Evolutionary conservation across 176 grass and related monocot genomes (phyloP).

Genomic region (Ampelocalamus luodianensis): DNA sequence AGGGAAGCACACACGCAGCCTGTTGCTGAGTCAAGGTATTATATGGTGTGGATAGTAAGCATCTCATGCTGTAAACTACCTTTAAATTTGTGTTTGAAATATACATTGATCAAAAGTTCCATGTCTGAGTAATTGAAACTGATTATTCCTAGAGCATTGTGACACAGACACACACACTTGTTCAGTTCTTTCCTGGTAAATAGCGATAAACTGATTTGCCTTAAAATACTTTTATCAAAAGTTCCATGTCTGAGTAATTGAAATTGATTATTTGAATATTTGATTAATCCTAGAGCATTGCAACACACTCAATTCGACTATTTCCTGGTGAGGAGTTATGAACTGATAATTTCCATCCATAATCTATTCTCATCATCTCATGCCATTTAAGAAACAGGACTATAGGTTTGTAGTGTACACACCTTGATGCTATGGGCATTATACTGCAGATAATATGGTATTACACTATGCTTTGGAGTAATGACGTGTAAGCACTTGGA

Average conservation of each 20-base stretch:
- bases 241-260: slow-evolving; percentile 11
- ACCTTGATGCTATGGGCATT: slow-evolving; percentile 6
- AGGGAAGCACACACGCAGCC: slow-evolving; percentile 54
- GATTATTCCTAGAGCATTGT: slow-evolving; percentile 5
- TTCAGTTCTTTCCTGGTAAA: slow-evolving; percentile 3
- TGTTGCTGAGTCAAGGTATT: slow-evolving; percentile 73
- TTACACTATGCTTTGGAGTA: background rate
- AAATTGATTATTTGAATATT: background rate
- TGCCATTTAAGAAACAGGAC: slow-evolving; percentile 22
- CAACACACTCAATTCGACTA: background rate
- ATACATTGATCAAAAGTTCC: slow-evolving; percentile 15
- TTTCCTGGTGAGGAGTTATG: slow-evolving; percentile 8
- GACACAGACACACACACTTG: background rate
- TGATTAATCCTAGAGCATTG: slow-evolving; percentile 9
- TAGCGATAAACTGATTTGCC: background rate
- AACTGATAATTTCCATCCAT: background rate
- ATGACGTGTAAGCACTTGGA: background rate
- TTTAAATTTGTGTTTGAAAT: background rate
- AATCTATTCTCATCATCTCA: background rate
- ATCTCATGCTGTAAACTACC: background rate
- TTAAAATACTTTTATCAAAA: slow-evolving; percentile 20
- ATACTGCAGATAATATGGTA: background rate
- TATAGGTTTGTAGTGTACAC: slow-evolving; percentile 7
- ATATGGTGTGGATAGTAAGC: background rate
- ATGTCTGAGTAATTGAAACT: slow-evolving; percentile 1